A percentile compares a stretch with the other conserved stretches of the same genome.
Conservation (phyloP, 345 rosid species). For the Passiflora organensis region DNA sequence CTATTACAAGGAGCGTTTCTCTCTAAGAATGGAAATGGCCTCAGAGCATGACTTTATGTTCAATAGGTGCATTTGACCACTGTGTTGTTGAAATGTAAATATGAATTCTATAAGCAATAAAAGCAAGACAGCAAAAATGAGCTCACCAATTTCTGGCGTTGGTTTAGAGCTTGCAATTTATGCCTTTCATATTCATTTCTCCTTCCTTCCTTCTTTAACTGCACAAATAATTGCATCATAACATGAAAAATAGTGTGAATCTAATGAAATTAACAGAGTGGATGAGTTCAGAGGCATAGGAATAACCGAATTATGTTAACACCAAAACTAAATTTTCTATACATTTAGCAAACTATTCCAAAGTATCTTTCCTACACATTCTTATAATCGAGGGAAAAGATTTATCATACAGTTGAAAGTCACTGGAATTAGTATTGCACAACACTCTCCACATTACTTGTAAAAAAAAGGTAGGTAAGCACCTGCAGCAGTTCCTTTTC, state of each 20-base stretch:
- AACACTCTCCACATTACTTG: too few species aligned
- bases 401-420: too few species aligned
- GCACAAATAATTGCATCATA: constrained; percentile 23
- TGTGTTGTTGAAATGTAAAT: background rate
- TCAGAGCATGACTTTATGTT: too few species aligned
- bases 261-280: background rate
- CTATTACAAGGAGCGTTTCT: too few species aligned
- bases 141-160: constrained; percentile 92
- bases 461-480: constrained; percentile 4
- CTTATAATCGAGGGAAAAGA: too few species aligned
- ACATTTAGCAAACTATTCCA: too few species aligned
- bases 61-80: background rate
- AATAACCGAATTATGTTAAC: too few species aligned
- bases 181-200: constrained; percentile 98
- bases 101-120: background rate
- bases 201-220: constrained; percentile 94
- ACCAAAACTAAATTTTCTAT: too few species aligned
- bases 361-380: too few species aligned
- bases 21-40: too few species aligned
- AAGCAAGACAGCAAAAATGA: constrained; percentile 3
- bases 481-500: constrained; percentile 97
- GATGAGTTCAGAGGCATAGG: too few species aligned
- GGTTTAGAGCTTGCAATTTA: constrained; percentile 89
- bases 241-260: constrained; percentile 2
- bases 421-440: too few species aligned